Evolutionary conservation across 495 filamentous ascomycete genomes (phyloP).

Genomic region (Penicillium canescens): DNA sequence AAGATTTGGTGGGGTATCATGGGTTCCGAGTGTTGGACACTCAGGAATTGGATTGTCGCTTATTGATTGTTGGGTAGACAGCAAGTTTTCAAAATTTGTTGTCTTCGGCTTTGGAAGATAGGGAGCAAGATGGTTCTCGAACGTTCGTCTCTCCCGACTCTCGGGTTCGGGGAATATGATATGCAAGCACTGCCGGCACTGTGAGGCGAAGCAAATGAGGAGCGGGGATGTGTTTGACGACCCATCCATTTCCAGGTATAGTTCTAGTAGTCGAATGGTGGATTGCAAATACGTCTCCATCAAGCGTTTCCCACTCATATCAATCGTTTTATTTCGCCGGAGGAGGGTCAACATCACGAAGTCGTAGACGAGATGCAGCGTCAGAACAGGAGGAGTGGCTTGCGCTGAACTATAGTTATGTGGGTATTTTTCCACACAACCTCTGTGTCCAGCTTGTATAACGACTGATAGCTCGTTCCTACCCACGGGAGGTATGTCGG

Average conservation of each 20-base stretch:
- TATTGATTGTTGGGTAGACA: too few species aligned
- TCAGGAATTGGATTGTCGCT: too few species aligned
- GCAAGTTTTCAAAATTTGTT: neutral
- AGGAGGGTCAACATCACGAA: constrained; percentile 19
- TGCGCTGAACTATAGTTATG: neutral
- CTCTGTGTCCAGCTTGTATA: constrained; percentile 3
- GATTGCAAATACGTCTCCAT: constrained; percentile 1
- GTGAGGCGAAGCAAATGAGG: constrained; percentile 19
- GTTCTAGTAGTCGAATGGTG: constrained; percentile 15
- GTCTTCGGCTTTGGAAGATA: neutral
- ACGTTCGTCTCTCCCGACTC: neutral
- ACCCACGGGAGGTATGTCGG: neutral
- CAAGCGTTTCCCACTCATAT: neutral
- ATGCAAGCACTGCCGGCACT: constrained; percentile 10
- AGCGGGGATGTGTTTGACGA: constrained; percentile 14
- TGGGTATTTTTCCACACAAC: neutral
- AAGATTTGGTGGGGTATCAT: too few species aligned
- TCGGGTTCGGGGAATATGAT: neutral
- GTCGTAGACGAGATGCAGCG: constrained; percentile 19
- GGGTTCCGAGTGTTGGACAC: too few species aligned
- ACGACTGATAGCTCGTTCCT: neutral
- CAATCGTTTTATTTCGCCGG: neutral
- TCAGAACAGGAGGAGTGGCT: constrained; percentile 17
- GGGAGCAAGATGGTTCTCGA: neutral
- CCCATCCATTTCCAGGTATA: constrained; percentile 15